Conservation (phyloP, 2,329 filamentous ascomycete species). For the Cercospora citrullina region DNA sequence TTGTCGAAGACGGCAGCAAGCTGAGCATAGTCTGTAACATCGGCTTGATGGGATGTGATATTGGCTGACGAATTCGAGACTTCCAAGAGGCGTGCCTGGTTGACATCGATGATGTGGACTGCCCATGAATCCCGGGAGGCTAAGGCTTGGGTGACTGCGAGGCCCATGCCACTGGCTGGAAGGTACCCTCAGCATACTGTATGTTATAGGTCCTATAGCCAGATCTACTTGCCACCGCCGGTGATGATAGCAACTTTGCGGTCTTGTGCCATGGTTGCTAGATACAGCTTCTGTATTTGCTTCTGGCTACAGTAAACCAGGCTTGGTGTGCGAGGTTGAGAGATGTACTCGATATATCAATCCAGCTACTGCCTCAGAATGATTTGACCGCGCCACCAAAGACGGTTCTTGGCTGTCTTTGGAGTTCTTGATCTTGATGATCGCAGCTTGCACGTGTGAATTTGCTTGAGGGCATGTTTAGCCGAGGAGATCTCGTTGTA, state of each 20-base stretch:
- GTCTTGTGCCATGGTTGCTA: constrained; percentile 11
- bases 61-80: constrained; percentile 33
- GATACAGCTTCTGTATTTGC: background rate
- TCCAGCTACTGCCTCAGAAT: background rate
- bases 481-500: background rate
- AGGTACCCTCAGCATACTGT: background rate
- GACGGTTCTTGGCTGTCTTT: background rate
- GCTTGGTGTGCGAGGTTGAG: background rate
- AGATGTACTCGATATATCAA: background rate
- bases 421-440: background rate
- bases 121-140: constrained; percentile 41
- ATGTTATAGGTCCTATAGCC: no score
- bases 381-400: background rate
- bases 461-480: background rate
- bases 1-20: constrained; percentile 42
- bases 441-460: background rate
- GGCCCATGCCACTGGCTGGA: constrained; percentile 46
- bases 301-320: background rate
- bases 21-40: constrained; percentile 42
- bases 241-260: constrained; percentile 33
- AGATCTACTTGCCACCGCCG: constrained; percentile 28
- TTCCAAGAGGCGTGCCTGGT: constrained; percentile 37
- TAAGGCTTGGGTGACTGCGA: constrained; percentile 43
- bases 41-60: constrained; percentile 42
- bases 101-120: constrained; percentile 46